Conservation (phyloP, 176 grass and related monocot genomes). For the Tillandsia leiboldiana region DNA sequence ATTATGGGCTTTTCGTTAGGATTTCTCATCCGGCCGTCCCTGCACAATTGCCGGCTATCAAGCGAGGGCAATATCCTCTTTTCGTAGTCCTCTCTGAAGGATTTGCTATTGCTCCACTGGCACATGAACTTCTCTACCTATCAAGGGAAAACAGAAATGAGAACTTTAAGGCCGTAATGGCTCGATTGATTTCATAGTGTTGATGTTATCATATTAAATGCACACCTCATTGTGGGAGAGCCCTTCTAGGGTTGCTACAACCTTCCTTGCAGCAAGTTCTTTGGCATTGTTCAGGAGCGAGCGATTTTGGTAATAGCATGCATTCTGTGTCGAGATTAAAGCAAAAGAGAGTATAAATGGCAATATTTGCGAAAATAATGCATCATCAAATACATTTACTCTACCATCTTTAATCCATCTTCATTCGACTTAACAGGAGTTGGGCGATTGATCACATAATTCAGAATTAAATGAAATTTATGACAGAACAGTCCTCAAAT, state of each 20-base stretch:
- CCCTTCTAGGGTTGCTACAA: constrained; percentile 53
- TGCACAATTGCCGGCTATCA: constrained; percentile 47
- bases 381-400: no score
- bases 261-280: constrained; percentile 61
- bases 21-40: constrained; percentile 89
- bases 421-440: no score
- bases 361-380: not conserved
- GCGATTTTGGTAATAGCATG: constrained; percentile 55
- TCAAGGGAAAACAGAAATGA: constrained; percentile 10
- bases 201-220: not conserved
- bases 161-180: not conserved
- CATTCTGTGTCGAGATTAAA: constrained; percentile 45
- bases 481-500: no score
- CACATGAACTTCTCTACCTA: constrained; percentile 76
- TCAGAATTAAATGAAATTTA: no score
- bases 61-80: constrained; percentile 70
- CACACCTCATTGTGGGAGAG: constrained; percentile 58
- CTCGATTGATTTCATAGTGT: no score
- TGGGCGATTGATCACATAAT: no score
- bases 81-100: constrained; percentile 87
- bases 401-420: no score
- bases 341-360: constrained; percentile 23
- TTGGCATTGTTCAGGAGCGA: constrained; percentile 47
- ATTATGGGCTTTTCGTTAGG: constrained; percentile 79
- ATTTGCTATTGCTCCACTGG: constrained; percentile 55